phyloP scores from a whole-genome alignment of 768 basidiomycete species.

The Hydnomerulius pinastri region DNA sequence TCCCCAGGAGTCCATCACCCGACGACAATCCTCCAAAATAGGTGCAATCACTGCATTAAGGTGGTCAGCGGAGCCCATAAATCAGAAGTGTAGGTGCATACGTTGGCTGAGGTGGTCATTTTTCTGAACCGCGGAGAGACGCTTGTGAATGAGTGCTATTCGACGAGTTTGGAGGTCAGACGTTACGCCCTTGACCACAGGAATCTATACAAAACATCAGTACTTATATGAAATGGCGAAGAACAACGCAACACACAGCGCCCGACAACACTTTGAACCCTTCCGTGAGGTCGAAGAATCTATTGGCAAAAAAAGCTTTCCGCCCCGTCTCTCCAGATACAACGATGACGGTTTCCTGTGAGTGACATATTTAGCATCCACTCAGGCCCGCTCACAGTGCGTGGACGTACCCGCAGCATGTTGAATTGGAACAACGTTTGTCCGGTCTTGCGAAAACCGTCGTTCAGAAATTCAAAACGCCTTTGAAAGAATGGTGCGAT shows the following conservation, averaged over 20 bases:
- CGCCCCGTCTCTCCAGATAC: constrained; percentile 75
- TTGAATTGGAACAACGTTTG: constrained; percentile 70
- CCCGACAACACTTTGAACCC: constrained; percentile 81
- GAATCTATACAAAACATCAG: constrained; percentile 50
- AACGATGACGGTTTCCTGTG: constrained; percentile 72
- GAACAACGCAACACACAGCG: constrained; percentile 51
- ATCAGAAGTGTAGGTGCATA: constrained; percentile 37
- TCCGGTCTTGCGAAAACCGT: constrained; percentile 69
- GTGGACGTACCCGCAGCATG: constrained; percentile 57
- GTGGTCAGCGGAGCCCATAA: constrained; percentile 9
- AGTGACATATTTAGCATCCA: constrained; percentile 22
- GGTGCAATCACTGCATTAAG: constrained; percentile 57
- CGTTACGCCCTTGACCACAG: constrained; percentile 75
- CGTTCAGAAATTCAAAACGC: constrained; percentile 72
- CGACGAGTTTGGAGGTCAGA: constrained; percentile 64
- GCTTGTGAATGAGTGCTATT: constrained; percentile 70
- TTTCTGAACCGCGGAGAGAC: constrained; percentile 63
- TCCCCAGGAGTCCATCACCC: constrained; percentile 66
- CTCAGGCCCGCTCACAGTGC: constrained; percentile 10
- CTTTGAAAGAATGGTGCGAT: constrained; percentile 68
- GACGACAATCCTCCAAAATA: constrained; percentile 65
- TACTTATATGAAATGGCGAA: constrained; percentile 15
- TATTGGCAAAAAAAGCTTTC: constrained; percentile 67
- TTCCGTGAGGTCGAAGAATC: constrained; percentile 73
- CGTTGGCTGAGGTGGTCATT: constrained; percentile 60